phyloP scores from a whole-genome alignment of 495 filamentous ascomycete species.

The Penicillium odoratum region DNA sequence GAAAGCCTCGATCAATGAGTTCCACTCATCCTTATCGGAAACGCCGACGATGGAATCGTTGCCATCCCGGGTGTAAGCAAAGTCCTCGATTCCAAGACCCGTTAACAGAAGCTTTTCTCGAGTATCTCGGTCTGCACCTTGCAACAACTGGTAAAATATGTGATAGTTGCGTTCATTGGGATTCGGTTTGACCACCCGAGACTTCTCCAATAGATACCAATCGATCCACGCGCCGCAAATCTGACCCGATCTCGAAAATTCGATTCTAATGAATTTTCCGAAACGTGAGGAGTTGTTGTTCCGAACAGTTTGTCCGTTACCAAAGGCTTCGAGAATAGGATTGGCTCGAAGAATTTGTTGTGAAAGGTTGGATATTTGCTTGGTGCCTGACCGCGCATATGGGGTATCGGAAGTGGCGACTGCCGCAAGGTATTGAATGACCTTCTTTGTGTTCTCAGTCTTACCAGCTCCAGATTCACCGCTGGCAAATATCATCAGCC shows the following conservation, averaged over 20 bases:
- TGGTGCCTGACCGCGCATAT: slow-evolving; percentile 57
- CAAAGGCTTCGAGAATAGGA: slow-evolving; percentile 97
- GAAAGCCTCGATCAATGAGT: slow-evolving; percentile 86
- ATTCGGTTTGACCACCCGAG: slow-evolving; percentile 86
- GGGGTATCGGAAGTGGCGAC: slow-evolving; percentile 83
- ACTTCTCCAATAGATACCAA: slow-evolving; percentile 98
- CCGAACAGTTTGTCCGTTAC: slow-evolving; percentile 94
- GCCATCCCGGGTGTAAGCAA: slow-evolving; percentile 85
- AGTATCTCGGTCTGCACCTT: slow-evolving; percentile 72
- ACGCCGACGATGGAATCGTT: slow-evolving; percentile 90
- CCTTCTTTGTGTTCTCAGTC: slow-evolving; percentile 99
- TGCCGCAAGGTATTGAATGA: slow-evolving; percentile 96
- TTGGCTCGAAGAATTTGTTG: slow-evolving; percentile 96
- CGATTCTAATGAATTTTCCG: slow-evolving; percentile 98
- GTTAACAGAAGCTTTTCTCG: slow-evolving; percentile 75
- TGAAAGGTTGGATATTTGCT: slow-evolving; percentile 83
- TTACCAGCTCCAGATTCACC: slow-evolving; percentile 99
- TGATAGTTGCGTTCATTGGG: slow-evolving; percentile 92
- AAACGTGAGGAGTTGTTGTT: slow-evolving; percentile 99
- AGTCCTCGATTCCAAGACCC: slow-evolving; percentile 74
- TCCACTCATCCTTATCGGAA: slow-evolving; percentile 90
- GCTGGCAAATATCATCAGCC: slow-evolving; percentile 30
- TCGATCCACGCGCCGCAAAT: slow-evolving; percentile 97
- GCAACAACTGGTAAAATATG: slow-evolving; percentile 93
- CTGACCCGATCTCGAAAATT: slow-evolving; percentile 86